These are phyloP conservation scores for Hypsizygus ulmarius DNA, from an alignment of 1,284 basidiomycete species.

Conservation along the genomic window DNA sequence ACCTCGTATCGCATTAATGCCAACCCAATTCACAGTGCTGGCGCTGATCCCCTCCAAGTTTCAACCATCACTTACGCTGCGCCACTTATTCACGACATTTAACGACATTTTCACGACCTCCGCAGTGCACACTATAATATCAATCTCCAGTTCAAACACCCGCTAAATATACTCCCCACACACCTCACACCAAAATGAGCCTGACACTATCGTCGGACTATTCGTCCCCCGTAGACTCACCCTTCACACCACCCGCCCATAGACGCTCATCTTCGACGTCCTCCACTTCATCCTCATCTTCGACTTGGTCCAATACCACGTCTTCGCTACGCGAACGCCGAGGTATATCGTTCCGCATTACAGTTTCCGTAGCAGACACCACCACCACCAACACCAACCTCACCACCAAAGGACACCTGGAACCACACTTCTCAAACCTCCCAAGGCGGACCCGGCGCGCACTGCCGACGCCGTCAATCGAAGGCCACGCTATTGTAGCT, in stretches of 20 bases:
- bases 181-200: conserved; percentile 1
- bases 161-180: background rate
- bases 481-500: conserved; percentile 7
- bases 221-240: background rate
- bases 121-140: background rate
- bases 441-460: conserved; percentile 14
- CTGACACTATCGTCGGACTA: conserved; percentile 5
- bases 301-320: background rate
- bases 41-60: conserved; percentile 8
- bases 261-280: conserved; percentile 9
- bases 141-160: background rate
- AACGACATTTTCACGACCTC: background rate
- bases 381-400: background rate
- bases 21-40: background rate
- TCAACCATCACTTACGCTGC: background rate
- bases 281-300: conserved; percentile 10
- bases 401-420: conserved; percentile 1
- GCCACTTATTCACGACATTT: conserved; percentile 10
- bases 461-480: conserved; percentile 11
- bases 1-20: too few species aligned
- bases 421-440: conserved; percentile 3
- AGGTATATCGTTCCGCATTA: conserved; percentile 15
- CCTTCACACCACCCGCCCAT: background rate
- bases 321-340: conserved; percentile 16
- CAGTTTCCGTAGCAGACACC: background rate